Percentiles rank a stretch among this genome's conserved stretches.
Evolutionary conservation across 2,329 filamentous ascomycete genomes (phyloP).

Genomic region (Dactylella cylindrospora): DNA sequence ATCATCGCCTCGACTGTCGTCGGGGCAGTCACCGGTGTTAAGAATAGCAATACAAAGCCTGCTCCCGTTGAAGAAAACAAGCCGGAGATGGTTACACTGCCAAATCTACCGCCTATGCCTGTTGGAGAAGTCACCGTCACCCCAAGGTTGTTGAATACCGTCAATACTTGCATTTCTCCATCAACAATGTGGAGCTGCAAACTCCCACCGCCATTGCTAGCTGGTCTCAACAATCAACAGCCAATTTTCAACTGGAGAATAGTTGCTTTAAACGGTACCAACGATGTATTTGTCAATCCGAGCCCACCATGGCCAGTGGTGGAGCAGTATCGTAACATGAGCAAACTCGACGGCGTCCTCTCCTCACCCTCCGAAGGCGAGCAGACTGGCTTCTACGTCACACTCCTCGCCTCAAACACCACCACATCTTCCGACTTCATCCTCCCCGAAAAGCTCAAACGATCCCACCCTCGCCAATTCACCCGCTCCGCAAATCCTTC

Average conservation of each 20-base stretch:
- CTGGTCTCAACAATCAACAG: not conserved
- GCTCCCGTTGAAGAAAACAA: constrained; percentile 4
- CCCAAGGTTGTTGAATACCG: constrained; percentile 23
- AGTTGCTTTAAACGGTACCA: constrained; percentile 21
- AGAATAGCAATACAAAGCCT: constrained; percentile 20
- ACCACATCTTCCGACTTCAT: not conserved
- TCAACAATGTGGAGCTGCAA: constrained; percentile 39
- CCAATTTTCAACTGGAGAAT: constrained; percentile 36
- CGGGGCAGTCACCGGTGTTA: constrained; percentile 20
- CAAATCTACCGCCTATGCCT: constrained; percentile 30
- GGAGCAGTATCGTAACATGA: constrained; percentile 37
- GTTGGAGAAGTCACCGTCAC: constrained; percentile 23
- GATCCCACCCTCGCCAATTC: constrained; percentile 32
- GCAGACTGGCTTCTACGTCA: constrained; percentile 30
- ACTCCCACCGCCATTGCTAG: constrained; percentile 36
- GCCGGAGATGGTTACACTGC: constrained; percentile 14
- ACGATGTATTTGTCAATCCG: constrained; percentile 11
- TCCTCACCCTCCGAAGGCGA: constrained; percentile 20
- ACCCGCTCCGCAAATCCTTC: constrained; percentile 9
- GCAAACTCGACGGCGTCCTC: constrained; percentile 32
- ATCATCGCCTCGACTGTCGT: constrained; percentile 9
- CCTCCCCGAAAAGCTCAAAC: constrained; percentile 14
- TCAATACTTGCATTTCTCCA: constrained; percentile 33
- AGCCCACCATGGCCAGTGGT: constrained; percentile 11
- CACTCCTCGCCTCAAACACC: constrained; percentile 19